Evolutionary conservation across 2,329 filamentous ascomycete genomes (phyloP).

Genomic region (Paracoccidioides lutzii): DNA sequence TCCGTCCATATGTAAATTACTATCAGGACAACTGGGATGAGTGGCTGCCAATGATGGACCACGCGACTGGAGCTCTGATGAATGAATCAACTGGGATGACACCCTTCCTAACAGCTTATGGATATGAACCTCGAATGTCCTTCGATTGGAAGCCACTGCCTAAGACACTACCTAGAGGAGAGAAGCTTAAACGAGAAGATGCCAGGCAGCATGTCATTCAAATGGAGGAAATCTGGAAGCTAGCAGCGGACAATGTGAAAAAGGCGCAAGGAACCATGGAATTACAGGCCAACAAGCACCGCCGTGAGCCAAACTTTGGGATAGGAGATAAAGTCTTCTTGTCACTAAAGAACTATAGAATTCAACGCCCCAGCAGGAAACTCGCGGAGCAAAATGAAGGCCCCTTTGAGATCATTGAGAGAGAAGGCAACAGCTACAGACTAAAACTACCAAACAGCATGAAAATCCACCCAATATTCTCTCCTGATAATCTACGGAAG

Average conservation of each 20-base stretch:
- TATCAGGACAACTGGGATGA: constrained; percentile 11
- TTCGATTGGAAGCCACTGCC: constrained; percentile 5
- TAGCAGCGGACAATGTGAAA: neutral
- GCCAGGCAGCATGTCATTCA: neutral
- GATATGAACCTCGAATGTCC: constrained; percentile 2
- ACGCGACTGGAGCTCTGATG: neutral
- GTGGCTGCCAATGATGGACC: constrained; percentile 10
- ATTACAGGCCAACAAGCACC: neutral
- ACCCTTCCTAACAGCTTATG: neutral
- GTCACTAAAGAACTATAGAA: neutral
- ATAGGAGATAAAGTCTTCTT: constrained; percentile 1
- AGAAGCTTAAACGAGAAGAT: neutral
- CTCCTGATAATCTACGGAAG: neutral
- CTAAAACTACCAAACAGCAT: constrained; percentile 1
- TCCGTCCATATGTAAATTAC: constrained; percentile 14
- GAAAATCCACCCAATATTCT: constrained; percentile 3
- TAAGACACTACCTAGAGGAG: neutral
- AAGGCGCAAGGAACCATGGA: neutral
- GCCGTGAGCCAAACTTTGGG: neutral
- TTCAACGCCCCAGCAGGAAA: neutral
- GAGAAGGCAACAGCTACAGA: neutral
- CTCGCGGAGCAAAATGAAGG: neutral
- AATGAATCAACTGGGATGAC: constrained; percentile 2
- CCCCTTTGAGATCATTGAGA: neutral
- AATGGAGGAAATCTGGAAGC: constrained; percentile 3